Evolutionary conservation across 805 yeast genomes (phyloP).

Genomic region (Kodamaea jinghongensis): DNA sequence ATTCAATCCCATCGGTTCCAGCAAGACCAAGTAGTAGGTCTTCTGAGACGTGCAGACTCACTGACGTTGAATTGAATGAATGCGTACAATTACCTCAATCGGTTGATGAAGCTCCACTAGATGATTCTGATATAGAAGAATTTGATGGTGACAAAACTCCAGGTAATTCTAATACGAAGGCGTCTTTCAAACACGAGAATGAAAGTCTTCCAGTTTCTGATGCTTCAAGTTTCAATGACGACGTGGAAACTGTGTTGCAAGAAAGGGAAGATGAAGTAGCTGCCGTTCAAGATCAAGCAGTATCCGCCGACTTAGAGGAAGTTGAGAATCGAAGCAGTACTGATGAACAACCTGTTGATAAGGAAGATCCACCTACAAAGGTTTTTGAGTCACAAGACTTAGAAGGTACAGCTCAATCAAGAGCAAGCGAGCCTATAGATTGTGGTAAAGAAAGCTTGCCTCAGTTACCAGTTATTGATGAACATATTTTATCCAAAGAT

Average conservation of each 20-base stretch:
- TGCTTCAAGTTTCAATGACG: constrained; percentile 28
- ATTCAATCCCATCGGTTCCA: constrained; percentile 13
- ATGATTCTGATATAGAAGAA: constrained; percentile 3
- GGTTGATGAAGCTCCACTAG: neutral
- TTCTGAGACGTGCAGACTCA: no score
- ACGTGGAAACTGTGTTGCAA: constrained; percentile 28
- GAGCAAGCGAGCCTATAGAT: no score
- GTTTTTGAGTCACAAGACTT: no score
- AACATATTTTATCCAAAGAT: no score
- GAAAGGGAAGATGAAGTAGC: constrained; percentile 19
- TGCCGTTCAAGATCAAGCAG: constrained; percentile 1
- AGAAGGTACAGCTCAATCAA: no score
- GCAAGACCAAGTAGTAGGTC: constrained; percentile 14
- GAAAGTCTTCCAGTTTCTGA: constrained; percentile 16
- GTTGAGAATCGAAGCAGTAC: no score
- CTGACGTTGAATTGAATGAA: no score
- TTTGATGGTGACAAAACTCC: constrained; percentile 34
- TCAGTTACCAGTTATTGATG: no score
- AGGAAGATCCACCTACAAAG: no score
- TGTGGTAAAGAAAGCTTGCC: no score
- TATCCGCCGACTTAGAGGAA: no score
- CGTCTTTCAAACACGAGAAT: constrained; percentile 27
- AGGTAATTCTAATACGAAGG: constrained; percentile 28
- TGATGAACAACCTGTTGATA: no score
- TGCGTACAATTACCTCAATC: neutral